phyloP scores from a whole-genome alignment of 2,329 filamentous ascomycete species.

The Cladosporium sp. region DNA sequence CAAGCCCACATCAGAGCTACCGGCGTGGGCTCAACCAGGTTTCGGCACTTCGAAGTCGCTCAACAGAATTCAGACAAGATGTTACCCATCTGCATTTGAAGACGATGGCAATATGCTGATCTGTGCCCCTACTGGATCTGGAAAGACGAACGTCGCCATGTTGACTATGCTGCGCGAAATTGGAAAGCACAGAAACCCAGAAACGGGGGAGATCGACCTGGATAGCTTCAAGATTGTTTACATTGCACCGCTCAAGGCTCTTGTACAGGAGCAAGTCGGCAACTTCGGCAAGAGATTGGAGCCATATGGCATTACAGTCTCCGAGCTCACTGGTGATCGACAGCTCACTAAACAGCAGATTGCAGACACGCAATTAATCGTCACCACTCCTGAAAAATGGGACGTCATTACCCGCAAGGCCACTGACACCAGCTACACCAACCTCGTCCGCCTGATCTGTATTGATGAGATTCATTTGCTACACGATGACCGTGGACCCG shows the following conservation, averaged over 20 bases:
- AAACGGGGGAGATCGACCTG: constrained; percentile 90
- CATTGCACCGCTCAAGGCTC: constrained; percentile 90
- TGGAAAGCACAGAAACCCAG: constrained; percentile 85
- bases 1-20: constrained; percentile 82
- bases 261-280: constrained; percentile 96
- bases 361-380: constrained; percentile 94
- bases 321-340: constrained; percentile 95
- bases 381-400: constrained; percentile 98
- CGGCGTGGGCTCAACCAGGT: constrained; percentile 84
- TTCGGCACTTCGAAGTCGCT: constrained; percentile 85
- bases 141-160: constrained; percentile 99
- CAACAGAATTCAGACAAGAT: constrained; percentile 94
- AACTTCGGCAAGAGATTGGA: constrained; percentile 93
- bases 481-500: constrained; percentile 94
- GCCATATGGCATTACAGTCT: constrained; percentile 85
- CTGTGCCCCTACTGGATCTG: constrained; percentile 93
- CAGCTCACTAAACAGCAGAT: constrained; percentile 99
- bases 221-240: constrained; percentile 97
- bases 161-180: constrained; percentile 93
- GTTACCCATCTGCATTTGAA: constrained; percentile 85
- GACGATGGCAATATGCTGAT: constrained; percentile 97
- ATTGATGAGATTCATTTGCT: constrained; percentile 98
- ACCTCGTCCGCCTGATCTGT: constrained; percentile 91
- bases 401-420: constrained; percentile 98
- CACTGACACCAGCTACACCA: constrained; percentile 94